Evolutionary conservation across 169 alveolate genomes (phyloP).

Genomic region (Miamiensis avidus): DNA sequence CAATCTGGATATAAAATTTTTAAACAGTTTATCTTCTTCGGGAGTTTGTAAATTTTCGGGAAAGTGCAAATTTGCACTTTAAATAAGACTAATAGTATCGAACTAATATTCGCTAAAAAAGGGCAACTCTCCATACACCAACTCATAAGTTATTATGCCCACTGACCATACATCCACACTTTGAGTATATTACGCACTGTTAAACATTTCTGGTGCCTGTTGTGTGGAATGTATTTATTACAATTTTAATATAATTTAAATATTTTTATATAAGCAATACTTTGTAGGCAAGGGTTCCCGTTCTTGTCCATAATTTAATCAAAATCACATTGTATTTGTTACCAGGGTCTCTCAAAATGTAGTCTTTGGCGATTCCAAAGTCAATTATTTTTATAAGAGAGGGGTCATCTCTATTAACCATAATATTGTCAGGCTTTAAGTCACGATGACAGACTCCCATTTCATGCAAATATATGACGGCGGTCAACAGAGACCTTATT

Average conservation of each 20-base stretch:
- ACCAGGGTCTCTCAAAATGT: neutral
- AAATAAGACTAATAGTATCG: neutral
- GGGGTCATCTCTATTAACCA: neutral
- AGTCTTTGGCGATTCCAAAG: neutral
- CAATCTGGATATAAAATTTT: neutral
- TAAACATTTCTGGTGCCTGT: neutral
- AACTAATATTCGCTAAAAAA: neutral
- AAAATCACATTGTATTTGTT: too few relatives aligned
- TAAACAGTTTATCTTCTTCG: neutral
- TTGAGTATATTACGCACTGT: neutral
- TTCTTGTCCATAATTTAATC: neutral
- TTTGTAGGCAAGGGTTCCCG: neutral
- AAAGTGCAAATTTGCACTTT: neutral
- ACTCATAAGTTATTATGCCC: neutral
- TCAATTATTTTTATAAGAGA: neutral
- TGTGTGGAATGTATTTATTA: too few relatives aligned
- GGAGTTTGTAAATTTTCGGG: too few relatives aligned
- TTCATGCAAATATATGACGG: neutral
- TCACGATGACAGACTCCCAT: neutral
- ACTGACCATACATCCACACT: neutral
- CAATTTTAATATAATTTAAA: neutral
- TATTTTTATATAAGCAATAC: neutral
- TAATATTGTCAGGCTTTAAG: neutral
- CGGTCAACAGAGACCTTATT: neutral
- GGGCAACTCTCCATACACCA: neutral